phyloP scores from a whole-genome alignment of 768 basidiomycete species.

The Tylopilus balloui region DNA sequence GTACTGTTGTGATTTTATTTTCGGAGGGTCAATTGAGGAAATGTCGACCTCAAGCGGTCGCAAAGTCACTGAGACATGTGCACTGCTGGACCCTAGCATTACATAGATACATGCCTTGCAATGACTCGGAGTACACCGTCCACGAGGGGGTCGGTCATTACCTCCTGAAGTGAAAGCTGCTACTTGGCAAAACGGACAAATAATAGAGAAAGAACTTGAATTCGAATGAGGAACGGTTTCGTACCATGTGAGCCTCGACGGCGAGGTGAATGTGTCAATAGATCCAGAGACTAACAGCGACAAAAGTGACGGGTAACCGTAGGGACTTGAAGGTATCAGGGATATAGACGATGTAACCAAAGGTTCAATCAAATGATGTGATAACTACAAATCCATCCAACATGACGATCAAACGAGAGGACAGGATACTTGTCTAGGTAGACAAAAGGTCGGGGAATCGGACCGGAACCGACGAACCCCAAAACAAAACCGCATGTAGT shows the following conservation, averaged over 20 bases:
- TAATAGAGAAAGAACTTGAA: neutral
- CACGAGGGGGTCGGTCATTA: neutral
- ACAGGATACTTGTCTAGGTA: slow-evolving; percentile 22
- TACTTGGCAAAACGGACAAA: neutral
- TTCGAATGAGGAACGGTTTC: neutral
- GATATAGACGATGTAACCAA: slow-evolving; percentile 13
- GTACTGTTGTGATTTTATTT: too few species aligned
- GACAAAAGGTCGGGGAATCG: slow-evolving; percentile 12
- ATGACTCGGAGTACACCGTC: neutral
- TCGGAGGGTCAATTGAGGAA: too few species aligned
- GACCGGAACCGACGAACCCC: slow-evolving; percentile 1
- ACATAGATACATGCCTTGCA: too few species aligned
- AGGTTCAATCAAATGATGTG: slow-evolving; percentile 16
- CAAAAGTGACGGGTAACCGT: slow-evolving; percentile 3
- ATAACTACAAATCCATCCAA: slow-evolving; percentile 25
- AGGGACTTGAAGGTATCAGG: slow-evolving; percentile 2
- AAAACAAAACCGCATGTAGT: slow-evolving; percentile 5
- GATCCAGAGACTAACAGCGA: neutral
- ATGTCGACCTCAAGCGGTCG: too few species aligned
- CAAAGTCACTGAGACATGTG: too few species aligned
- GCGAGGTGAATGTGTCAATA: neutral
- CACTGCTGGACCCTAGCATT: too few species aligned
- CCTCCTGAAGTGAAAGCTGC: neutral
- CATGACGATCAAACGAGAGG: slow-evolving; percentile 30
- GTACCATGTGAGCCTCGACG: neutral